Conservation (phyloP, 225 moss, liverwort and hornwort genomes). For the Rhytidiadelphus loreus region DNA sequence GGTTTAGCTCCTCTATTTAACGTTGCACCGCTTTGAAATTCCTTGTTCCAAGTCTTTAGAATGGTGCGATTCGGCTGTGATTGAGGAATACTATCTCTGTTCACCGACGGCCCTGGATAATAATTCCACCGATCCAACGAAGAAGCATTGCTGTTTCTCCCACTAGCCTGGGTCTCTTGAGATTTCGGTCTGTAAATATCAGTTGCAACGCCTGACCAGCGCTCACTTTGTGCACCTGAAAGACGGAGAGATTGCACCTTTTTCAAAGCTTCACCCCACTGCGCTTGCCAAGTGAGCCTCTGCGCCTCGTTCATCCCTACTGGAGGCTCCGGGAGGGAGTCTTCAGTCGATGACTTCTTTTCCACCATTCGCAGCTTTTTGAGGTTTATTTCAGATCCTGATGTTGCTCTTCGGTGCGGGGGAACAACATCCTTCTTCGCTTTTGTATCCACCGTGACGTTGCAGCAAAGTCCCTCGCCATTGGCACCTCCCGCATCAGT, state of each 20-base stretch:
- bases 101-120: slow-evolving; percentile 21
- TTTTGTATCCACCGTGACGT: background rate
- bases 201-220: slow-evolving; percentile 27
- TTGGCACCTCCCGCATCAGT: background rate
- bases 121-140: slow-evolving; percentile 21
- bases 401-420: slow-evolving; percentile 7
- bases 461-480: background rate
- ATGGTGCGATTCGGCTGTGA: background rate
- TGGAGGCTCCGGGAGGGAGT: slow-evolving; percentile 14
- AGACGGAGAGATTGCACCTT: slow-evolving; percentile 14
- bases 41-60: background rate
- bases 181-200: slow-evolving; percentile 3
- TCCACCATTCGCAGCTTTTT: background rate
- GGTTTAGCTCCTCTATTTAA: background rate
- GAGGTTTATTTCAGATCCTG: background rate
- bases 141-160: background rate
- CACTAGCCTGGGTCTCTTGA: background rate
- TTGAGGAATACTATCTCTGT: background rate
- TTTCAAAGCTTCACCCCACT: slow-evolving; percentile 31
- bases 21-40: background rate
- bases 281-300: slow-evolving; percentile 16
- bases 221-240: slow-evolving; percentile 11
- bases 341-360: background rate
- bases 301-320: slow-evolving; percentile 7
- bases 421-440: background rate